A percentile compares a stretch with the other conserved stretches of the same genome.
Evolutionary conservation across 331 rosid genomes (phyloP).

Genomic region (Rosa hybrid): DNA sequence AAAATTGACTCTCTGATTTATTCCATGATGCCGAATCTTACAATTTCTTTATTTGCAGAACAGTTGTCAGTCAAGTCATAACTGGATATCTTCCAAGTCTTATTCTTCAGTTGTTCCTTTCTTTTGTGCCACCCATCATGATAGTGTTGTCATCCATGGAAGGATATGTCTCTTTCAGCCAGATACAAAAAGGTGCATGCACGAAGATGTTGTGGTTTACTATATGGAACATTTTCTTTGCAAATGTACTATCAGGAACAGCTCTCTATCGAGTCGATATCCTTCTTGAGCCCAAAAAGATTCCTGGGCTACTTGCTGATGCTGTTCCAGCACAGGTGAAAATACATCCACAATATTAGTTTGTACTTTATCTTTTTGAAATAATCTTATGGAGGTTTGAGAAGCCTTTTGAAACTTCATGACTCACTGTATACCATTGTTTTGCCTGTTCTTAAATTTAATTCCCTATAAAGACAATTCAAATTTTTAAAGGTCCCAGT

Average conservation of each 20-base stretch:
- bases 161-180: slow-evolving; percentile 72
- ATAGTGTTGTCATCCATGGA: slow-evolving; percentile 66
- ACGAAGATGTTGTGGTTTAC: slow-evolving; percentile 73
- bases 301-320: slow-evolving; percentile 69
- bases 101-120: slow-evolving; percentile 65
- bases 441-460: neutral
- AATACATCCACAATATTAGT: slow-evolving; percentile 16
- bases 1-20: slow-evolving; percentile 15
- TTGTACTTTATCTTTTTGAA: neutral
- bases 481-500: neutral
- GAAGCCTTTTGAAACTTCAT: neutral
- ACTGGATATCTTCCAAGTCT: slow-evolving; percentile 96
- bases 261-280: slow-evolving; percentile 59
- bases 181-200: slow-evolving; percentile 70
- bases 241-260: slow-evolving; percentile 80
- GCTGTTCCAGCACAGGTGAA: slow-evolving; percentile 90
- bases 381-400: neutral
- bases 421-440: neutral
- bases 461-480: neutral
- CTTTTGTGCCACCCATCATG: slow-evolving; percentile 75
- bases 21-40: slow-evolving; percentile 14
- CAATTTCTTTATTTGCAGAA: slow-evolving; percentile 48
- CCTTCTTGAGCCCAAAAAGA: slow-evolving; percentile 74
- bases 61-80: slow-evolving; percentile 70
- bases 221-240: slow-evolving; percentile 89